Base-by-base conservation (phyloP, 1,139 yeast species). In the Lodderomyces oxycetoniae region DNA sequence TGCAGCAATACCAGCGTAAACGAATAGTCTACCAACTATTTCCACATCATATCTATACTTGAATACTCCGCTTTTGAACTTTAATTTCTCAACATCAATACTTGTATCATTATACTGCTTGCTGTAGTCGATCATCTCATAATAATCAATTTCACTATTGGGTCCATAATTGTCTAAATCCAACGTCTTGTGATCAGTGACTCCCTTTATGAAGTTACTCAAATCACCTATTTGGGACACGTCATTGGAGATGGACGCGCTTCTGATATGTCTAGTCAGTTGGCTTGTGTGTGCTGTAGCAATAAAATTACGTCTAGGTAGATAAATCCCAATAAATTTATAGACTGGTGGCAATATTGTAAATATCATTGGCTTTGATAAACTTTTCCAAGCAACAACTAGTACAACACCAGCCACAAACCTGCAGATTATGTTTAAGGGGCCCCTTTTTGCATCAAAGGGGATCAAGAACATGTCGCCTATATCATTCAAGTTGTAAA, bases 1-100 rank as follows among this genome's bases (percentile, higher is more conserved):
- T 17, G 61, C 47, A 0, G 86, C 66, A 17, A 86, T 74, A 0
- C 95, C 95, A 3, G 83, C 78, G 54, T 87, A 87, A 1, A 85
- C 83, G 13, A 81, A 62, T 39, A 84, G 55, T 48, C 89, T 67
- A 9, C 91, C 86, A 29, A 84, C 62, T 12, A 83, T 82, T 44
- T 81, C 89, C 20, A 82, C 79, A 42, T 82, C 91, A 48, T 78
- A 80, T 35, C 88, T 63, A 8, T 76, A 63, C 49, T 56, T 66
- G 52, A 60, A 76, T 29, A 63, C 79, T 4, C 68, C 72, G 38
- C 68, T 59, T 19, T 44, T 42, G 8, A 40, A 36, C 10, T 36
- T 40, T 2, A 36, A 17, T 5, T 35, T 31, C 15, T 32, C 26
- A 13, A 26, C 15, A 14, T 26, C 27, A 3, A 29, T n/a, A 15